Percentiles rank a stretch among this genome's conserved stretches.
These are phyloP conservation scores for Lactuca sativa DNA, from an alignment of 129 eudicot species.

Conservation along the genomic window DNA sequence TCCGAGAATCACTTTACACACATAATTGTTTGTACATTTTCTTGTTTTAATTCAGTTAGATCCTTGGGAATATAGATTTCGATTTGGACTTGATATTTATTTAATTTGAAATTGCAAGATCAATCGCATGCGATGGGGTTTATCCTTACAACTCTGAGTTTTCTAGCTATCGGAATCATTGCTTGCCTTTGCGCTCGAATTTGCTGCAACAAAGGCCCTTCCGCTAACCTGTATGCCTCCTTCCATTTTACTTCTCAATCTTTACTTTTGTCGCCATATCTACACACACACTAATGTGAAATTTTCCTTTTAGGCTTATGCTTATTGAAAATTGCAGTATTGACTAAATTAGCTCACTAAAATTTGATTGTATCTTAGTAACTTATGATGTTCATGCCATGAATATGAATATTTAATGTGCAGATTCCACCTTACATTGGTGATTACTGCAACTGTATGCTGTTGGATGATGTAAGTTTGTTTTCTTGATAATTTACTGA, in stretches of 20 bases:
- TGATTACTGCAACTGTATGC: constrained; percentile 79
- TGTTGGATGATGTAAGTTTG: constrained; percentile 93
- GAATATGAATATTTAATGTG: constrained; percentile 18
- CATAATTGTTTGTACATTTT: not conserved
- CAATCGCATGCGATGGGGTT: constrained; percentile 50
- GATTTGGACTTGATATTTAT: constrained; percentile 2
- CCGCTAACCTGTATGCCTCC: constrained; percentile 55
- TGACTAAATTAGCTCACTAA: not conserved
- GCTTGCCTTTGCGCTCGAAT: constrained; percentile 51
- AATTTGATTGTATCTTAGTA: constrained; percentile 2
- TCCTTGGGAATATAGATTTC: constrained; percentile 11
- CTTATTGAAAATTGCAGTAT: not conserved
- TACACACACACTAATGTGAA: not conserved
- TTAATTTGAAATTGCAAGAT: constrained; percentile 12
- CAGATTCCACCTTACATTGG: constrained; percentile 79
- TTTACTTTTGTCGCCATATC: not conserved
- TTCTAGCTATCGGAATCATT: constrained; percentile 52
- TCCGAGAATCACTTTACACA: not conserved
- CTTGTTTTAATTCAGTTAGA: not conserved
- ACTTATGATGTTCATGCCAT: not conserved
- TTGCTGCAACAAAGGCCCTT: constrained; percentile 72
- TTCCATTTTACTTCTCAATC: constrained; percentile 1
- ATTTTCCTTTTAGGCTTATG: not conserved
- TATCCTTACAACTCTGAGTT: constrained; percentile 49
- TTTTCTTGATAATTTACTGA: not conserved